Percentiles rank a stretch among this genome's conserved stretches.
Conservation (phyloP, 208 protist genomes). For the Trypanosoma vivax region DNA sequence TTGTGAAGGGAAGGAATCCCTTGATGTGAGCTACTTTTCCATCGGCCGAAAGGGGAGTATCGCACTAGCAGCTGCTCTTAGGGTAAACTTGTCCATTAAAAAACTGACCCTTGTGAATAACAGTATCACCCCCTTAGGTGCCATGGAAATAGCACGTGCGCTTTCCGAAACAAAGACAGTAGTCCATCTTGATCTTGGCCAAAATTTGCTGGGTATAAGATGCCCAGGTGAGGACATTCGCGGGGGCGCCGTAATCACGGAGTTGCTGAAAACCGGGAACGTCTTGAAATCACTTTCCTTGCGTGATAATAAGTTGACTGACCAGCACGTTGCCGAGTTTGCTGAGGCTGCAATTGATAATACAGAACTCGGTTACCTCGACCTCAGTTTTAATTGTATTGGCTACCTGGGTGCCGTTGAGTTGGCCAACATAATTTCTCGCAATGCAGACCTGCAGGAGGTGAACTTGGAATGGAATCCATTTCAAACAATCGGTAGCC, state of each 20-base stretch:
- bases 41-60: slow-evolving; percentile 60
- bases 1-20: slow-evolving; percentile 32
- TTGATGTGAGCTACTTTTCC: slow-evolving; percentile 69
- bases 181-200: slow-evolving; percentile 58
- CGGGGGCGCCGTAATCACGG: slow-evolving; percentile 57
- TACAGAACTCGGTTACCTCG: slow-evolving; percentile 59
- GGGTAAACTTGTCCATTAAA: slow-evolving; percentile 54
- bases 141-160: slow-evolving; percentile 51
- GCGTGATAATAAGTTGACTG: slow-evolving; percentile 63
- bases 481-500: slow-evolving; percentile 53
- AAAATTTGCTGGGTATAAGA: slow-evolving; percentile 52
- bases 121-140: slow-evolving; percentile 64
- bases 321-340: slow-evolving; percentile 68
- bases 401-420: slow-evolving; percentile 65
- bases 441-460: slow-evolving; percentile 76
- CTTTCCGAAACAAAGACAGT: slow-evolving; percentile 53
- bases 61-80: slow-evolving; percentile 68
- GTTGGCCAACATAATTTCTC: slow-evolving; percentile 62
- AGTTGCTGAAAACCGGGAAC: slow-evolving; percentile 50
- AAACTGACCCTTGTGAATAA: slow-evolving; percentile 70
- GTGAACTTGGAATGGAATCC: slow-evolving; percentile 88
- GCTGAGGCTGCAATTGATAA: slow-evolving; percentile 73
- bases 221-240: slow-evolving; percentile 34
- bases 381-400: slow-evolving; percentile 87
- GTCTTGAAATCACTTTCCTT: slow-evolving; percentile 48